Conservation (phyloP, 192 early-diverging fungal species). For the Oehlia diaphana region DNA sequence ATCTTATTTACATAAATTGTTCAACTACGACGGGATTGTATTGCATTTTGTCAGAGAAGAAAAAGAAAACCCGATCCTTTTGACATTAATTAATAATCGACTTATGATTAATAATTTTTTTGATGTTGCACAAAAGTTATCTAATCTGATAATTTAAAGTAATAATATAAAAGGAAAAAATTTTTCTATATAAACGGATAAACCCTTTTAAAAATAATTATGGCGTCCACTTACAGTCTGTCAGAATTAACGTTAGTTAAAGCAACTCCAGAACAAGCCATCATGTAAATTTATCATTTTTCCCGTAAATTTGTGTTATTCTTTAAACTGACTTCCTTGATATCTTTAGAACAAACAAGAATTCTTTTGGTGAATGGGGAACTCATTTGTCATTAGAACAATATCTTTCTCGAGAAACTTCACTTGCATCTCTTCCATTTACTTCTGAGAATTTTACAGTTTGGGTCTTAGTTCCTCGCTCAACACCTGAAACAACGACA, state of each 20-base stretch:
- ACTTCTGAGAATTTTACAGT: conserved; percentile 12
- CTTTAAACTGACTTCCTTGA: not conserved
- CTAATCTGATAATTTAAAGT: too few relatives aligned
- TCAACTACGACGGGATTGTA: conserved; percentile 54
- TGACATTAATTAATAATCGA: too few relatives aligned
- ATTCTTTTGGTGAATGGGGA: conserved; percentile 20
- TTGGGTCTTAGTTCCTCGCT: conserved; percentile 6
- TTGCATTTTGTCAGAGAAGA: conserved; percentile 38
- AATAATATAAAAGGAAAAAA: too few relatives aligned
- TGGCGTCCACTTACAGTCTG: not conserved
- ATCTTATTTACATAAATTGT: conserved; percentile 50
- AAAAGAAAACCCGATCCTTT: not conserved
- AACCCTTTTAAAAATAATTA: not conserved
- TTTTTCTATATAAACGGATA: too few relatives aligned
- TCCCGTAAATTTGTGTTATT: not conserved
- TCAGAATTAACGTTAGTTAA: not conserved
- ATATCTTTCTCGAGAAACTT: conserved; percentile 1
- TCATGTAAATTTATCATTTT: not conserved
- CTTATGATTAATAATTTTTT: too few relatives aligned
- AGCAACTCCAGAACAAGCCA: conserved; percentile 18
- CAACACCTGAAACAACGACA: not conserved
- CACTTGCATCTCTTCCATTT: not conserved
- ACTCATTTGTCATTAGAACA: conserved; percentile 6
- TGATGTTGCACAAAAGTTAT: too few relatives aligned
- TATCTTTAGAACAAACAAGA: conserved; percentile 6